Base-by-base conservation (phyloP, 2,329 filamentous ascomycete genomes). In the Escovopsis sp. region DNA sequence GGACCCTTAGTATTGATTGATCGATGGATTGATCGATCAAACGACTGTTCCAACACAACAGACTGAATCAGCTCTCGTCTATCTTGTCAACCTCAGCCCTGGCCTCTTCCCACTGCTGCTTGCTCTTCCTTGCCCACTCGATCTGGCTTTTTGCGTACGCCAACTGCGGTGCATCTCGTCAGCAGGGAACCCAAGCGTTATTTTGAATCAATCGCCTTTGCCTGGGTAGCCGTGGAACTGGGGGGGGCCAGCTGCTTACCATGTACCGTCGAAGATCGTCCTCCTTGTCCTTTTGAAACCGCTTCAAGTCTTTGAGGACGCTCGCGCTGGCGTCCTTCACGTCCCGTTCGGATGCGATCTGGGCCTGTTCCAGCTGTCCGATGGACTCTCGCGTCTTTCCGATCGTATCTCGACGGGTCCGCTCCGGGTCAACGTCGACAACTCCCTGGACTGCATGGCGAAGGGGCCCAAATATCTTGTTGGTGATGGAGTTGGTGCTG, bases 371-470 rank as follows among this genome's bases (percentile, higher is more conserved):
- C 40, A 98, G 71, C 66, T 95, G 74, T 37, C 64, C 73, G 47
- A 98, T 78, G 44, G 79, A 84, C 63, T 98, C 91, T 49, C 81
- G 79, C 1, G 91, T 98, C 70, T 95, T 96, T 33, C 89, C 88
- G 51, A 98, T 95, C 48, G 86, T 82, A 58, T 98, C 91, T 41
- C 91, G 75, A 41, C 91, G 74, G 35, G 88, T 94, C 48, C 88
- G 74, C 63, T 98, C 91, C 0, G 91, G 91, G 56, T 98, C 91
- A 35, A 93, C 85, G 57, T 98, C 91, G 1, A 91, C 89, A 53
- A 96, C 89, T 4, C 91, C 91, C 55, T 96, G 86, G 30, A 96
- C 86, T 0, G 91, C 91, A 62, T 98, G 89, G 42, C 85, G 93
- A 47, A 98, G 81, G 10, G 88, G 84, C 1, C 89, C 91, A 59